Evolutionary conservation across 73 alveolate species (phyloP), one percentile per base, ranked within the genome.

Genomic region (Paramecium sonneborni): DNA sequence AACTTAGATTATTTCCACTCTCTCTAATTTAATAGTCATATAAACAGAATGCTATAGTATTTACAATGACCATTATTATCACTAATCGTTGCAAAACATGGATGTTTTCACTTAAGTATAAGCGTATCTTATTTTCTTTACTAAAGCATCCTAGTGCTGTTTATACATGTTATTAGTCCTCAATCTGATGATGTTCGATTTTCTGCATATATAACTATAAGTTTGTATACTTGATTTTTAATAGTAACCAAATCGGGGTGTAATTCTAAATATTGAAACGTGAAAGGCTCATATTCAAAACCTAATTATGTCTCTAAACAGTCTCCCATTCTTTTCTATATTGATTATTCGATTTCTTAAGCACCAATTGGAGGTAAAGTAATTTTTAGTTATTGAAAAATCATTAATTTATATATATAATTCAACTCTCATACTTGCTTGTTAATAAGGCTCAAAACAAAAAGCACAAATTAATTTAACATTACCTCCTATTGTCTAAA

Each of bases 291-390:
- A 5, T 79, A 79, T 44, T 79, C 90, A 46, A 43, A 79, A 3
- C 90, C 90, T 46, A 79, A 79, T 79, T 79, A 43, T 18, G 90
- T 79, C 48, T 79, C 90, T 43, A 79, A 79, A 20, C 67, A 72
- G 14, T 72, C 86, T 41, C 57, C 32, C 38, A 32, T 38, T 35
- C 57, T 32, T 37, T 18, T 35, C 34, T 72, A 72, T 2, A 72
- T 72, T 32, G 86, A 32, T 35, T 35, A 15, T 21, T 72, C 62
- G 1, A 35, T 72, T 32, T 72, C 62, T 21, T 38, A 6, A 72
- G 55, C 44, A 32, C 57, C 37, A 14, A 72, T 72, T 2, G 57
- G 39, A 35, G 86, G 86, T 24, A 72, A 72, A 35, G 55, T 38
- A 72, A 72, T 34, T 72, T 72, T 35, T 35, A 72, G 67, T 72